Evolutionary conservation across 108 stramenopile genomes (phyloP).

Genomic region (Fistulifera pelliculosa): DNA sequence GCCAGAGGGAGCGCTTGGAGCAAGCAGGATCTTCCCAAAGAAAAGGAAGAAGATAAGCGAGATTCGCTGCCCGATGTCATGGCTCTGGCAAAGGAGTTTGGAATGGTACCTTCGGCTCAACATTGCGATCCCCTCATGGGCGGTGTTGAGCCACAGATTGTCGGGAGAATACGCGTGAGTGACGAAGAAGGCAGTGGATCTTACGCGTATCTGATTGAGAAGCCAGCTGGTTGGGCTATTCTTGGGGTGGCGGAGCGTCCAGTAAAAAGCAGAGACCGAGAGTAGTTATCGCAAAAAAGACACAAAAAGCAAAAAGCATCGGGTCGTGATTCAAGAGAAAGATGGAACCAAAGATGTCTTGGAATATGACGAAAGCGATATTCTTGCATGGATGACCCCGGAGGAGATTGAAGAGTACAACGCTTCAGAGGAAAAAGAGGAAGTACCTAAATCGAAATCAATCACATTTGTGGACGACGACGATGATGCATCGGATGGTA

Average conservation of each 20-base stretch:
- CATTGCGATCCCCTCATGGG: conserved; percentile 55
- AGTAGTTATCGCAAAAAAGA: too few species aligned
- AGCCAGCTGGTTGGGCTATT: conserved; percentile 74
- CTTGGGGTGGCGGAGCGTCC: conserved; percentile 28
- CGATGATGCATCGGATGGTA: neutral
- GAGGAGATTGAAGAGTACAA: conserved; percentile 18
- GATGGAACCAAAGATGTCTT: conserved; percentile 45
- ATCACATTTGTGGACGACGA: neutral
- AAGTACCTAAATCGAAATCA: neutral
- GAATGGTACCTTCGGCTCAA: conserved; percentile 36
- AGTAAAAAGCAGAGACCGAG: conserved; percentile 4
- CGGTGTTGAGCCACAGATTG: conserved; percentile 33
- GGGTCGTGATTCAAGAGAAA: conserved; percentile 28
- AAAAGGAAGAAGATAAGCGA: conserved; percentile 3
- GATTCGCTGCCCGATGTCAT: conserved; percentile 6
- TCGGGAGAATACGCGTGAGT: conserved; percentile 39
- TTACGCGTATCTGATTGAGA: conserved; percentile 71
- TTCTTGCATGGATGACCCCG: conserved; percentile 59
- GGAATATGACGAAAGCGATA: conserved; percentile 62
- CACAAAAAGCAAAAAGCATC: conserved; percentile 9
- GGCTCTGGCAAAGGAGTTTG: conserved; percentile 26
- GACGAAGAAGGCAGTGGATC: conserved; percentile 20
- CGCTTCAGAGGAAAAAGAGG: neutral
- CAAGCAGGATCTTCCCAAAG: too few species aligned
- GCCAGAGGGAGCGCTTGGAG: conserved; percentile 27